A percentile compares a stretch with the other conserved stretches of the same genome.
These are phyloP conservation scores for Ascosphaera acerosa DNA, from an alignment of 2,329 filamentous ascomycete species.

Conservation along the genomic window DNA sequence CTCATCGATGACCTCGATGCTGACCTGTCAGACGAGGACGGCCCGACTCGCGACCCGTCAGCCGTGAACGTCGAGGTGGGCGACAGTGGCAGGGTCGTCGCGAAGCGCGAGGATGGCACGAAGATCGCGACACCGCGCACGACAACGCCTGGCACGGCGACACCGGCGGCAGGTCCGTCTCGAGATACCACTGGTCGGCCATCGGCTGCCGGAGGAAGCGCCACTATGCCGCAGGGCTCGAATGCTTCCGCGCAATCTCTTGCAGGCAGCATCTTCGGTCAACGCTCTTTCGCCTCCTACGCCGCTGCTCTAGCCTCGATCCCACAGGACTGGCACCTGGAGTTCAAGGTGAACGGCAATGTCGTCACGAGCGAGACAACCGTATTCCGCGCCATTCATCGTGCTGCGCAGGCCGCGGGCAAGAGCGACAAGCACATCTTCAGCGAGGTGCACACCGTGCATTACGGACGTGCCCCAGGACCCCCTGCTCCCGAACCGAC, in stretches of 20 bases:
- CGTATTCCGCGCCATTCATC: constrained; percentile 77
- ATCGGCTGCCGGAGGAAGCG: constrained; percentile 13
- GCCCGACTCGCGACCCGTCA: constrained; percentile 40
- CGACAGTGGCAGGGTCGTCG: constrained; percentile 65
- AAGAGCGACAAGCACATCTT: constrained; percentile 52
- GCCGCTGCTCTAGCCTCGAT: constrained; percentile 55
- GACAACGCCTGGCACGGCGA: constrained; percentile 15
- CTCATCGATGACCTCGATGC: constrained; percentile 82
- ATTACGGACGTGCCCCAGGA: constrained; percentile 65
- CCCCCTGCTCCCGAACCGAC: constrained; percentile 51
- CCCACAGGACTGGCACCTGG: constrained; percentile 90
- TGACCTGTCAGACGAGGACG: constrained; percentile 48
- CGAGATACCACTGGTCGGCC: too few species aligned
- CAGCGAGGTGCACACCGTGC: constrained; percentile 75
- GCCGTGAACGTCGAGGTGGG: constrained; percentile 83
- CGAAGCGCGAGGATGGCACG: constrained; percentile 76
- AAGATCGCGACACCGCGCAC: constrained; percentile 61
- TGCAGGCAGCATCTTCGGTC: constrained; percentile 24
- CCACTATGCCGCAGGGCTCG: constrained; percentile 7
- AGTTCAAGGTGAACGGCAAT: constrained; percentile 71
- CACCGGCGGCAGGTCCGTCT: too few species aligned
- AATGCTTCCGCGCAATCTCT: constrained; percentile 21
- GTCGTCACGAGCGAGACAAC: constrained; percentile 77
- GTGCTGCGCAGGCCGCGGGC: constrained; percentile 14
- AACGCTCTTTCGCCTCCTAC: constrained; percentile 46